A percentile compares a stretch with the other conserved stretches of the same genome.
Evolutionary conservation across 768 basidiomycete species (phyloP).

Genomic region (Coprinopsis cinerea): DNA sequence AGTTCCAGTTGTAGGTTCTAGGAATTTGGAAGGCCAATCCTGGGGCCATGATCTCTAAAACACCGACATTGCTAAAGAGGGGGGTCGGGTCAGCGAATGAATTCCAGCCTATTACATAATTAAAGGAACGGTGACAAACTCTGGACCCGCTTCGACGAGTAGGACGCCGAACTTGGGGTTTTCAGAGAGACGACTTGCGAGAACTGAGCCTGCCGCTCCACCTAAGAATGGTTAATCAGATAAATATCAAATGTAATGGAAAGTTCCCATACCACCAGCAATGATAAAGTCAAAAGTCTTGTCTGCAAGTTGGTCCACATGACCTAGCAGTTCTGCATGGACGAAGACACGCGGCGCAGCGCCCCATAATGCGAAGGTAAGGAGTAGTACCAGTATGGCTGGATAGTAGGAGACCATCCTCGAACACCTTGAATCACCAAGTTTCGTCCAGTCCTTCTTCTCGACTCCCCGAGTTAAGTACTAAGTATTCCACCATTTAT

Average conservation of each 20-base stretch:
- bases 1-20: conserved; percentile 27
- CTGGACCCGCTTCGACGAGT: conserved; percentile 26
- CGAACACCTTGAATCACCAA: too few species aligned
- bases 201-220: conserved; percentile 24
- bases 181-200: conserved; percentile 25
- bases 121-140: conserved; percentile 14
- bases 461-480: too few species aligned
- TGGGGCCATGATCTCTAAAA: conserved; percentile 16
- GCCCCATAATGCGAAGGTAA: too few species aligned
- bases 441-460: too few species aligned
- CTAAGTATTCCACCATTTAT: too few species aligned
- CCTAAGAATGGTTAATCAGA: conserved; percentile 10
- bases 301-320: neutral
- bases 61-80: conserved; percentile 16
- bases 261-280: conserved; percentile 7
- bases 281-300: conserved; percentile 10
- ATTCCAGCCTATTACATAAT: neutral
- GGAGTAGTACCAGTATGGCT: too few species aligned
- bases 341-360: too few species aligned
- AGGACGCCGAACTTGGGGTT: conserved; percentile 20
- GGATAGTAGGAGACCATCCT: too few species aligned
- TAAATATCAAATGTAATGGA: neutral
- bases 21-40: neutral
- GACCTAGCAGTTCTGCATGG: too few species aligned
- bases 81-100: neutral